Conservation (phyloP, 2,329 filamentous ascomycete species). For the Macrophomina phaseolina region DNA sequence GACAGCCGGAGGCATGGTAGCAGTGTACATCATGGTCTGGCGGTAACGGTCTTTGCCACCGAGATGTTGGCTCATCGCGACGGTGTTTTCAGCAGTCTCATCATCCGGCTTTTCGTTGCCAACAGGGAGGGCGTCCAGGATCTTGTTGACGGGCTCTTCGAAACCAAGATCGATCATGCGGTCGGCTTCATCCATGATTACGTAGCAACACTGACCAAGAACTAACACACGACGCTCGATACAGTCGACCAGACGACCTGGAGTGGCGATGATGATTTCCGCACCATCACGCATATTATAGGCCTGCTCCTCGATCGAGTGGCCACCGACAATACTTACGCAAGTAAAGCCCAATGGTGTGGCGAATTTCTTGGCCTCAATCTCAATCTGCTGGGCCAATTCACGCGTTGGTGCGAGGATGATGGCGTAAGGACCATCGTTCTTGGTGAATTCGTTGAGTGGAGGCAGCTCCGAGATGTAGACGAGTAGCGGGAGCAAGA, state of each 20-base stretch:
- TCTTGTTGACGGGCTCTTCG: slow-evolving; percentile 96
- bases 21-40: slow-evolving; percentile 99
- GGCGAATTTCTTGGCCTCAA: slow-evolving; percentile 92
- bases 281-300: slow-evolving; percentile 89
- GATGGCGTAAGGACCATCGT: slow-evolving; percentile 96
- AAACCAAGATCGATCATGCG: slow-evolving; percentile 99
- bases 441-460: slow-evolving; percentile 83
- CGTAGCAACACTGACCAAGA: slow-evolving; percentile 93
- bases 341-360: slow-evolving; percentile 89
- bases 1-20: slow-evolving; percentile 91
- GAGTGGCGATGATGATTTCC: slow-evolving; percentile 98
- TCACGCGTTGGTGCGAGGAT: slow-evolving; percentile 96
- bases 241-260: slow-evolving; percentile 94
- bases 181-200: slow-evolving; percentile 99
- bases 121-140: slow-evolving; percentile 90
- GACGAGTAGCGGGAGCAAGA: slow-evolving; percentile 86
- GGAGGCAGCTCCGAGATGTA: slow-evolving; percentile 92
- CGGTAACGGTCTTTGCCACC: slow-evolving; percentile 80
- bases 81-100: slow-evolving; percentile 85
- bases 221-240: slow-evolving; percentile 92
- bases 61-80: slow-evolving; percentile 81
- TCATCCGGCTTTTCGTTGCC: slow-evolving; percentile 94
- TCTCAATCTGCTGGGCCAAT: slow-evolving; percentile 95
- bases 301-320: slow-evolving; percentile 91
- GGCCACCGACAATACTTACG: slow-evolving; percentile 97